phyloP scores from a whole-genome alignment of 2,329 filamentous ascomycete genomes.

The Aspergillus tubingensis region DNA sequence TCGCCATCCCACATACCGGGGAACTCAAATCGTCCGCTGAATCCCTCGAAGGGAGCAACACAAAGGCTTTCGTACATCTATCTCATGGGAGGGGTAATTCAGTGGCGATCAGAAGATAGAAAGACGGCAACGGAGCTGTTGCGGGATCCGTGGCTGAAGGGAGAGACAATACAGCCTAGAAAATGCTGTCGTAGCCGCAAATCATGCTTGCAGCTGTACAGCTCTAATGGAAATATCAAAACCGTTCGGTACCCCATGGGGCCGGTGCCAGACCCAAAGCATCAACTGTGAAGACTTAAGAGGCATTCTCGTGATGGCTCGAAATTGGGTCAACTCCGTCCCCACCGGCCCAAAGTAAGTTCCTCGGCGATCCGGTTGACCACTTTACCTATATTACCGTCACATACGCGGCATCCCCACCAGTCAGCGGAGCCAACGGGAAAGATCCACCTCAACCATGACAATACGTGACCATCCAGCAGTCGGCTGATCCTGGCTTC shows the following conservation, averaged over 20 bases:
- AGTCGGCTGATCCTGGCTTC: slow-evolving; percentile 16
- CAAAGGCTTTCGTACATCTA: slow-evolving; percentile 19
- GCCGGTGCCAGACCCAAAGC: not conserved
- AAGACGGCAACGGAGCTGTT: slow-evolving; percentile 23
- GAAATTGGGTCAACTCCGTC: not conserved
- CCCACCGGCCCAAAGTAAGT: not conserved
- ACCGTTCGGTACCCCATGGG: not conserved
- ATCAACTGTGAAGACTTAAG: not conserved
- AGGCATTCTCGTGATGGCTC: not conserved
- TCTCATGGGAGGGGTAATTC: slow-evolving; percentile 21
- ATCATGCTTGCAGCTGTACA: too few relatives aligned
- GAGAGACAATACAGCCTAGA: not conserved
- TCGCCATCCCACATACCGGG: slow-evolving; percentile 15
- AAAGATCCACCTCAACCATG: not conserved
- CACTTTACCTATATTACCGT: not conserved
- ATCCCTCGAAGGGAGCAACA: slow-evolving; percentile 17
- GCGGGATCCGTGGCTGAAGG: slow-evolving; percentile 22
- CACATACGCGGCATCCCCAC: not conserved
- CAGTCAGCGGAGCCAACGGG: not conserved
- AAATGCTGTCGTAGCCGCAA: too few relatives aligned
- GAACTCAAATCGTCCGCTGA: slow-evolving; percentile 19
- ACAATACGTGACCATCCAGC: slow-evolving; percentile 13
- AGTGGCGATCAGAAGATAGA: slow-evolving; percentile 23
- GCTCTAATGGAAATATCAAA: not conserved
- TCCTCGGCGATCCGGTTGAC: not conserved